phyloP scores from a whole-genome alignment of 768 basidiomycete species.

The Cubamyces sp. region DNA sequence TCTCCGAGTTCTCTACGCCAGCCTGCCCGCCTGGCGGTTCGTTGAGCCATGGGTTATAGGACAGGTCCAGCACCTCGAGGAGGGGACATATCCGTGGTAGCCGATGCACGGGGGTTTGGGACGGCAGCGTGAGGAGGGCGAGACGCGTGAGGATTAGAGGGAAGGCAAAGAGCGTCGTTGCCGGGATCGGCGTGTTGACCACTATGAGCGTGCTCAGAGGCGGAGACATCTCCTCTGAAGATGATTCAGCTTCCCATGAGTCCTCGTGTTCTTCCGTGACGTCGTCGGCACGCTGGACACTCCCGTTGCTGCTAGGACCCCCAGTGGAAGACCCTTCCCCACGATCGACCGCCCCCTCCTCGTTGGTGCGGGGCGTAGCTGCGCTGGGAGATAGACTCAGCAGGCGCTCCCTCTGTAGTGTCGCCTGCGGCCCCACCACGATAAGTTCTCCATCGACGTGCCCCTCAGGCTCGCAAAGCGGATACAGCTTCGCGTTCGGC shows the following conservation, averaged over 20 bases:
- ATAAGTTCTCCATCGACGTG: conserved; percentile 69
- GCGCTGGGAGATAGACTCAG: neutral
- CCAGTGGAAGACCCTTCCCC: conserved; percentile 4
- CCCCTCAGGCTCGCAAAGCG: conserved; percentile 51
- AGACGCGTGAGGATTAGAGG: conserved; percentile 70
- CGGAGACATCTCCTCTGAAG: conserved; percentile 19
- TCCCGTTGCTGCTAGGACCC: neutral
- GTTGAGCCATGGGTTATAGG: conserved; percentile 59
- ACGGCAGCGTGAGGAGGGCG: conserved; percentile 56
- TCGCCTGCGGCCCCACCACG: conserved; percentile 58
- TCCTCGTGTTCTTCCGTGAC: conserved; percentile 1
- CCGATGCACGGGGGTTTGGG: conserved; percentile 55
- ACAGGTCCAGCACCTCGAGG: conserved; percentile 67
- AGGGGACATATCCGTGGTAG: conserved; percentile 63
- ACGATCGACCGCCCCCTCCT: neutral
- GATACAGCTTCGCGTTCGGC: conserved; percentile 49
- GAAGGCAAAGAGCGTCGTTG: conserved; percentile 50
- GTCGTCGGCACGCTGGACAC: conserved; percentile 1
- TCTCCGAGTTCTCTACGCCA: conserved; percentile 34
- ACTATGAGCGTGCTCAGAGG: conserved; percentile 53
- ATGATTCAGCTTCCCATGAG: conserved; percentile 27
- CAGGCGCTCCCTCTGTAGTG: conserved; percentile 50
- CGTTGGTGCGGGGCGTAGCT: neutral
- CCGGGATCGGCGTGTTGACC: conserved; percentile 50
- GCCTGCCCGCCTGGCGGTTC: conserved; percentile 12